Evolutionary conservation across 1,284 basidiomycete genomes (phyloP).

Genomic region (Rhodotorula sp.): DNA sequence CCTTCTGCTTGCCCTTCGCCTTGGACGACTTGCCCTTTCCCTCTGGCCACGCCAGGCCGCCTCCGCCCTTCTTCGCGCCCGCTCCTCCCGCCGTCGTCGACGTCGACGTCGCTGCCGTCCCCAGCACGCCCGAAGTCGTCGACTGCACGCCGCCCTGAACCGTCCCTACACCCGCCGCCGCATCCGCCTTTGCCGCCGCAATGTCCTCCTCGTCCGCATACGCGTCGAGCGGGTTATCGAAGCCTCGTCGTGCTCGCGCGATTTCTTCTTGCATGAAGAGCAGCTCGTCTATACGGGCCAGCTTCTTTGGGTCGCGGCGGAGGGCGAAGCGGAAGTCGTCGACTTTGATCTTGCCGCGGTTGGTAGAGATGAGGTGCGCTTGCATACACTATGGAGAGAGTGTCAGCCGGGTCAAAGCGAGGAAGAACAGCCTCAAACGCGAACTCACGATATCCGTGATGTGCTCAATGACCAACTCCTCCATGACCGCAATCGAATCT

Average conservation of each 20-base stretch:
- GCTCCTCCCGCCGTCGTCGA: too few relatives aligned
- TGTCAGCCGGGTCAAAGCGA: neutral
- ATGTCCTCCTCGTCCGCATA: conserved; percentile 31
- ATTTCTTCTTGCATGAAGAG: conserved; percentile 89
- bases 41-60: too few relatives aligned
- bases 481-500: conserved; percentile 86
- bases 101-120: too few relatives aligned
- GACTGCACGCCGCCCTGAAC: neutral
- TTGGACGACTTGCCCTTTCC: neutral
- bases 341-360: conserved; percentile 55
- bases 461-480: conserved; percentile 88
- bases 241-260: conserved; percentile 61
- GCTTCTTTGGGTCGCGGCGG: conserved; percentile 72
- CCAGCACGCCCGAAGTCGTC: too few relatives aligned
- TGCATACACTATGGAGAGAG: conserved; percentile 61
- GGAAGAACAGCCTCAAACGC: neutral
- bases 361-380: conserved; percentile 64
- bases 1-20: conserved; percentile 20
- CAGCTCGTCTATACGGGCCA: conserved; percentile 82
- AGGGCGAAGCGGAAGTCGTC: conserved; percentile 75
- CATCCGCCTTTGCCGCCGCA: neutral
- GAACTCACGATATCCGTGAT: conserved; percentile 76
- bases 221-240: conserved; percentile 28
- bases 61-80: too few relatives aligned
- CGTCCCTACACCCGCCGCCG: neutral